Evolutionary conservation across 2,329 filamentous ascomycete species (phyloP), one percentile per base, ranked within the genome.

Genomic region (Magnaporthiopsis incrustans): DNA sequence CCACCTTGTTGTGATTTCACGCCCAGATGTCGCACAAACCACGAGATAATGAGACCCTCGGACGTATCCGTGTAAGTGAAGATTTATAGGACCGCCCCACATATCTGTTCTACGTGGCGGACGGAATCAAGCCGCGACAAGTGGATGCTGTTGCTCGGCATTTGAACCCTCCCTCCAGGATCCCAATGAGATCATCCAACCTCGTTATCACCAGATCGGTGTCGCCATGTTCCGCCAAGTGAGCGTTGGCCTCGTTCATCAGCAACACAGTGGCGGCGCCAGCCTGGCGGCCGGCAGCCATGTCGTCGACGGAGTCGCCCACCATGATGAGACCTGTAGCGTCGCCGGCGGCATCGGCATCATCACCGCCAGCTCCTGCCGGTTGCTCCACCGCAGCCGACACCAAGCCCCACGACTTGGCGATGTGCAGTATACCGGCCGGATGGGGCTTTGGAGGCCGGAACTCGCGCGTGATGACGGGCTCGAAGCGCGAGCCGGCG

Each of bases 231-330:
- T 84, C 80, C 10, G 81, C 85, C 65, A 97, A 73, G 68, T 89
- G 82, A 64, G 75, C 75, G 72, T 97, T 97, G n/a, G 83, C 87
- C n/a, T 91, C 86, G 71, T 96, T 96, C 22, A 89, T 82, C 59
- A 99, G 79, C 72, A 98, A 73, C n/a, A 98, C 92, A 0, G 95
- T 98, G 44, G 92, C 90, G 1, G 93, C 91, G 1, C 94, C 94
- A 0, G 94, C 94, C 63, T 81, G 82, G 66, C 89, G 84, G 0
- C 95, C 94, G 0, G 94, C 92, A 10, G 89, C 90, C 86, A 98
- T 96, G 73, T 99, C 95, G 74, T 98, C 95, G 64, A 96, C 86
- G 22, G 89, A 92, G 73, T 94, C 90, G 4, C 90, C 90, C 27
- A 88, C 85, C 85, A 88, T 88, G 69, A 87, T 84, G 57, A 86